Conservation (phyloP, 371 early-diverging fungal genomes). For the Apophysomyces elegans region DNA sequence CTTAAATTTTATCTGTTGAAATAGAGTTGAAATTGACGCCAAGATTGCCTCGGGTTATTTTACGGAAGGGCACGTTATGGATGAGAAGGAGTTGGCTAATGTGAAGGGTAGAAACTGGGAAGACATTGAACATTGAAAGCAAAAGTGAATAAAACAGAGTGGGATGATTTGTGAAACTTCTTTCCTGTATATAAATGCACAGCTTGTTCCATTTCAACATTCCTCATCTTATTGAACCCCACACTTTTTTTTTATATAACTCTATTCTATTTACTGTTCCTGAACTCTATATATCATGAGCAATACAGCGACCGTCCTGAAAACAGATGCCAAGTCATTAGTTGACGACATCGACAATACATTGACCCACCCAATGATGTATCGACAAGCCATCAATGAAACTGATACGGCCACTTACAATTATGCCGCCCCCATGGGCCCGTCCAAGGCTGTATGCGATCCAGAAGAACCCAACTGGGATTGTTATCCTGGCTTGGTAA, state of each 20-base stretch:
- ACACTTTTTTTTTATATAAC: too few species aligned
- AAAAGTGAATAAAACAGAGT: background rate
- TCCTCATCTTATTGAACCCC: too few species aligned
- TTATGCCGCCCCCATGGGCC: background rate
- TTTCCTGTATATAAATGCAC: background rate
- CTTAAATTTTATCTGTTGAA: background rate
- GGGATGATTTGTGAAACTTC: background rate
- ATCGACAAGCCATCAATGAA: conserved; percentile 21
- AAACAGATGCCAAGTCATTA: background rate
- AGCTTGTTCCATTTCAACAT: too few species aligned
- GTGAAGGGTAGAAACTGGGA: conserved; percentile 89
- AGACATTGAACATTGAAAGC: conserved; percentile 66
- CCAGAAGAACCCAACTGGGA: conserved; percentile 40
- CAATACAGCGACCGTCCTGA: background rate
- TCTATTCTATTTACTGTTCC: background rate
- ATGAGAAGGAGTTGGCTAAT: conserved; percentile 58
- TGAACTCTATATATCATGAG: background rate
- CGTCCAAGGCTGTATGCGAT: background rate
- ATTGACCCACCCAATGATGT: conserved; percentile 22
- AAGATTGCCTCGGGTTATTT: conserved; percentile 97
- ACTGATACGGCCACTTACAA: background rate
- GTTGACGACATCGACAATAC: background rate
- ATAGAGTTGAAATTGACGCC: conserved; percentile 93
- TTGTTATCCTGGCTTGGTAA: conserved; percentile 46
- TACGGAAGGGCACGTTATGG: conserved; percentile 66